phyloP scores from a whole-genome alignment of 2,329 filamentous ascomycete genomes.

The Sporothrix schenckii region DNA sequence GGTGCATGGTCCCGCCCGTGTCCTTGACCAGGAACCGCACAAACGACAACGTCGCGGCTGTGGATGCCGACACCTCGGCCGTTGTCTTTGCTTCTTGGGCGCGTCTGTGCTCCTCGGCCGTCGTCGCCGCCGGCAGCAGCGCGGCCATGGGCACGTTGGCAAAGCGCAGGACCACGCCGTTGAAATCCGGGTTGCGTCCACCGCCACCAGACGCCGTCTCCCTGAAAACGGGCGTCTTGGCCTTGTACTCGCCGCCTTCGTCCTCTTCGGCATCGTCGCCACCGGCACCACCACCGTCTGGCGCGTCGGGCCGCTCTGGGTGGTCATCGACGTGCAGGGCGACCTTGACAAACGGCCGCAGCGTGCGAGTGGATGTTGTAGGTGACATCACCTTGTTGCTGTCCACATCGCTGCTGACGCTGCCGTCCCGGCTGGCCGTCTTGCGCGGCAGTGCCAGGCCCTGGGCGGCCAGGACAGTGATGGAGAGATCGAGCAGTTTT shows the following conservation, averaged over 20 bases:
- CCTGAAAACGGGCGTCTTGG: constrained; percentile 49
- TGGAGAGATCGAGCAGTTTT: constrained; percentile 67
- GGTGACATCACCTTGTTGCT: background rate
- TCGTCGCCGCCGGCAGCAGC: constrained; percentile 42
- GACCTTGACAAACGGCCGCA: constrained; percentile 80
- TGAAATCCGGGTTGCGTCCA: constrained; percentile 66
- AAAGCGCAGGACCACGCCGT: constrained; percentile 61
- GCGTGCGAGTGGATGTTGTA: constrained; percentile 44
- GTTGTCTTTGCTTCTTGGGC: constrained; percentile 43
- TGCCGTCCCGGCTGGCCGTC: background rate
- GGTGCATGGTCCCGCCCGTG: constrained; percentile 67
- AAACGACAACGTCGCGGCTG: constrained; percentile 72
- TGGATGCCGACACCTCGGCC: constrained; percentile 51
- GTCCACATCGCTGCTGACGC: background rate
- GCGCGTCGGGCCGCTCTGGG: constrained; percentile 2
- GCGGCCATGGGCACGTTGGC: constrained; percentile 50
- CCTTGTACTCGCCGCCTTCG: constrained; percentile 59
- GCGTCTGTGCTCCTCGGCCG: constrained; percentile 58
- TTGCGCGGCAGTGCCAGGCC: constrained; percentile 65
- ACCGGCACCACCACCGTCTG: constrained; percentile 38
- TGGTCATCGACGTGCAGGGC: constrained; percentile 76
- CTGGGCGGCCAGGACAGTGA: constrained; percentile 78
- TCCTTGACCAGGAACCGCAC: constrained; percentile 85
- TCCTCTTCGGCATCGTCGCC: constrained; percentile 53
- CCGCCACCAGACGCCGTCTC: constrained; percentile 42